phyloP scores from a whole-genome alignment of 352 stramenopile genomes.

The Phytopythium kandeliae region DNA sequence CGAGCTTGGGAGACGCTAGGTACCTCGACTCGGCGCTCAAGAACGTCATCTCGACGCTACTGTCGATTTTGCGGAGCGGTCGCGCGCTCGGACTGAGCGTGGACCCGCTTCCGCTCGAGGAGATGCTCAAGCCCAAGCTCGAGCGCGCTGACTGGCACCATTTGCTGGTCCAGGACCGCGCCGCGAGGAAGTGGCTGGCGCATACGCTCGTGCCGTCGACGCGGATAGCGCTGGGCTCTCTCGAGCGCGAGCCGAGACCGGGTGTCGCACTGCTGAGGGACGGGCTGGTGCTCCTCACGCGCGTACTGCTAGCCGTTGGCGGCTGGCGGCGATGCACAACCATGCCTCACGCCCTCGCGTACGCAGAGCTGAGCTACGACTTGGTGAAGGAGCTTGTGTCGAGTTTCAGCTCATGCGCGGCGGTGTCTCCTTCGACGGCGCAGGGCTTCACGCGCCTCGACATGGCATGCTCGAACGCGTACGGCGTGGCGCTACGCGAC shows the following conservation, averaged over 20 bases:
- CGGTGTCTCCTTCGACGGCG: neutral
- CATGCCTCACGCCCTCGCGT: constrained; percentile 28
- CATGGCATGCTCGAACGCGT: constrained; percentile 38
- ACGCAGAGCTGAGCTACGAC: constrained; percentile 38
- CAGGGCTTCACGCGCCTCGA: constrained; percentile 24
- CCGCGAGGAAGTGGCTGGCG: constrained; percentile 29
- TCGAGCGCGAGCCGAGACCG: neutral
- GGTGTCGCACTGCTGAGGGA: constrained; percentile 25
- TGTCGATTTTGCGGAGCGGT: neutral
- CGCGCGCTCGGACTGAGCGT: neutral
- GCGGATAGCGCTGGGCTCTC: constrained; percentile 1
- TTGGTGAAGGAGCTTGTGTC: constrained; percentile 25
- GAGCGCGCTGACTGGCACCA: constrained; percentile 3
- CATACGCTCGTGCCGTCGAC: constrained; percentile 18
- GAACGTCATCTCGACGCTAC: constrained; percentile 2
- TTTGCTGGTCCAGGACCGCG: constrained; percentile 21
- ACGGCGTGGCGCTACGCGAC: constrained; percentile 28
- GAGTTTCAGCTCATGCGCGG: constrained; percentile 4
- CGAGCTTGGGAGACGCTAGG: constrained; percentile 18
- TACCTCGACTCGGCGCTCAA: constrained; percentile 28
- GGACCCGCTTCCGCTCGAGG: neutral
- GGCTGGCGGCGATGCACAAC: constrained; percentile 38
- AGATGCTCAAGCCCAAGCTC: constrained; percentile 6
- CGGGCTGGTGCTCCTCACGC: constrained; percentile 31
- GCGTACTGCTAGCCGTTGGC: constrained; percentile 35